phyloP scores from a whole-genome alignment of 2,329 filamentous ascomycete genomes.

The Neophaeococcomyces aloes region DNA sequence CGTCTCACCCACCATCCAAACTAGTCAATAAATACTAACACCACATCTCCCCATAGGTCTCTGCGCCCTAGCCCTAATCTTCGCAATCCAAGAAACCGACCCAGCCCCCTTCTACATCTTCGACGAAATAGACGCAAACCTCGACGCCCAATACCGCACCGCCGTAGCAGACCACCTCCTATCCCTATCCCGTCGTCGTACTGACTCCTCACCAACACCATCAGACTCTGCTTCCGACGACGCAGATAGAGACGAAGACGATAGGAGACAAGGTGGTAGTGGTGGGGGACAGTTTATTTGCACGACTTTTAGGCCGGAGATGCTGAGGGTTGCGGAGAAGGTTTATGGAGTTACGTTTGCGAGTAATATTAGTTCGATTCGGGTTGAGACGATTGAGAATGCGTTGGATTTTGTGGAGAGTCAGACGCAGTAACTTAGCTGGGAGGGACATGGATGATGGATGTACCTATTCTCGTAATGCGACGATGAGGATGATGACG shows the following conservation, averaged over 20 bases:
- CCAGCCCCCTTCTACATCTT: slow-evolving; percentile 98
- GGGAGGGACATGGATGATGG: too few relatives aligned
- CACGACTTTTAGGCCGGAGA: slow-evolving; percentile 95
- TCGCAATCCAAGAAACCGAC: slow-evolving; percentile 96
- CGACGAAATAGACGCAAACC: slow-evolving; percentile 95
- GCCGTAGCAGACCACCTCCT: slow-evolving; percentile 84
- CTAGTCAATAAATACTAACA: slow-evolving; percentile 13
- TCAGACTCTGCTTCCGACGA: slow-evolving; percentile 41
- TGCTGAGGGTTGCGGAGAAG: slow-evolving; percentile 89
- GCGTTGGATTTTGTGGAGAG: slow-evolving; percentile 92
- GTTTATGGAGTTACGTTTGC: slow-evolving; percentile 89
- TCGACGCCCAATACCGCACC: slow-evolving; percentile 95
- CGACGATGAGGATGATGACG: too few relatives aligned
- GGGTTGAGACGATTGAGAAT: slow-evolving; percentile 76
- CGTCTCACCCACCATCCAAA: slow-evolving; percentile 2
- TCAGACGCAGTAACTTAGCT: slow-evolving; percentile 42
- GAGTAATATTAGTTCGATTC: slow-evolving; percentile 89
- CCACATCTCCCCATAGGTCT: slow-evolving; percentile 51
- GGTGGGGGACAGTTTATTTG: slow-evolving; percentile 76
- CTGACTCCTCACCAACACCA: slow-evolving; percentile 26
- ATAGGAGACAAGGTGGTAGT: slow-evolving; percentile 33
- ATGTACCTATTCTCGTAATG: too few relatives aligned
- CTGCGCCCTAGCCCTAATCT: slow-evolving; percentile 93
- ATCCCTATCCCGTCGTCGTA: slow-evolving; percentile 51
- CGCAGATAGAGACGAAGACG: slow-evolving; percentile 27